A percentile compares a stretch with the other conserved stretches of the same genome.
Evolutionary conservation across 2,329 filamentous ascomycete genomes (phyloP).

Genomic region (Calonectria multiphialidica): DNA sequence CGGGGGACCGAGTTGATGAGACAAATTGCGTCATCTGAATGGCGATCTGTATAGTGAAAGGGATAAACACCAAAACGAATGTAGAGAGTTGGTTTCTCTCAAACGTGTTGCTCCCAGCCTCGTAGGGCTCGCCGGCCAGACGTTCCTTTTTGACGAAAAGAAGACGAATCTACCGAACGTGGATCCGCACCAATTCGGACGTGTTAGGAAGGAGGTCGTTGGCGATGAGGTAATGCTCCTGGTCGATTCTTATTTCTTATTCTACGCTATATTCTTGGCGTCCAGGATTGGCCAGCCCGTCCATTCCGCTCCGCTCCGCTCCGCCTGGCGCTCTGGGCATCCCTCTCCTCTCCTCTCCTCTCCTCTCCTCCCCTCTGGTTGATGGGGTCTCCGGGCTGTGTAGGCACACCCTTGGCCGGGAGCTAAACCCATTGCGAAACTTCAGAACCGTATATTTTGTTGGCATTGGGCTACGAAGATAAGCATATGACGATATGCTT

Average conservation of each 20-base stretch:
- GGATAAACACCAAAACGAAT: neutral
- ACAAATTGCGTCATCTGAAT: neutral
- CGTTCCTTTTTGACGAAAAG: neutral
- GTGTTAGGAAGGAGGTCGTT: conserved; percentile 1
- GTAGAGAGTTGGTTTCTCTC: neutral
- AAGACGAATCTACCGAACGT: neutral
- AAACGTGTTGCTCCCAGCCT: too few species aligned
- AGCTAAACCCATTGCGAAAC: neutral
- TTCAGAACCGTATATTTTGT: neutral
- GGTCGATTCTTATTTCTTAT: conserved; percentile 2
- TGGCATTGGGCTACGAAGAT: neutral
- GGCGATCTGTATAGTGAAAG: neutral
- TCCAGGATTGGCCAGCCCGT: conserved; percentile 6
- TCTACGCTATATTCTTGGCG: neutral
- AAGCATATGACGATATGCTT: neutral
- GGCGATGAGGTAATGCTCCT: conserved; percentile 10
- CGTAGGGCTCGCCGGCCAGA: neutral
- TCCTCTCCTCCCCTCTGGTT: neutral
- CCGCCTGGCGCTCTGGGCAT: neutral
- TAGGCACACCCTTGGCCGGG: neutral
- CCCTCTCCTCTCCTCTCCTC: neutral
- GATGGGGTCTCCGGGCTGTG: neutral
- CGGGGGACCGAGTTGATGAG: neutral
- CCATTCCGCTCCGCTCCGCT: conserved; percentile 10
- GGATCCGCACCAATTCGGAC: conserved; percentile 1